Conservation (phyloP, 2,329 filamentous ascomycete genomes). For the Sclerotinia nivalis region DNA sequence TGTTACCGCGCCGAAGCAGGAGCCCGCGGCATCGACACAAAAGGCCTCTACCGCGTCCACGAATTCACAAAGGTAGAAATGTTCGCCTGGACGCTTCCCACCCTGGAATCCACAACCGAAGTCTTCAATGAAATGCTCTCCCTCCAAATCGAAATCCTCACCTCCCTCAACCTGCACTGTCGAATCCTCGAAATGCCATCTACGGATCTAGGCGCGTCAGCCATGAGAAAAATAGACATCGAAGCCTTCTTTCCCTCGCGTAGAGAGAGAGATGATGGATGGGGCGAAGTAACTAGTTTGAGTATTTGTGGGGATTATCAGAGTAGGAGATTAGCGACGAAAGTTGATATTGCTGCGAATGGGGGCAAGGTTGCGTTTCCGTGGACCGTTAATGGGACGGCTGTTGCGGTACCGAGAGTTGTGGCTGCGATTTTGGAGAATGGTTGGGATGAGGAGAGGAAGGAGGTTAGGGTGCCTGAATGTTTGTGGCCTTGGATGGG, state of each 20-base stretch:
- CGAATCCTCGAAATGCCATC: constrained; percentile 92
- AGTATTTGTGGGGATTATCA: constrained; percentile 97
- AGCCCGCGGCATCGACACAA: constrained; percentile 83
- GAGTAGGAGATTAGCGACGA: constrained; percentile 75
- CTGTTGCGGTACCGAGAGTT: constrained; percentile 85
- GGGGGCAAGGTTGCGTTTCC: constrained; percentile 68
- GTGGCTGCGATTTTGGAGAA: constrained; percentile 88
- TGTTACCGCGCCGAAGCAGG: constrained; percentile 96
- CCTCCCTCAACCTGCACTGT: constrained; percentile 75
- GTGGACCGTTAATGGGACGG: constrained; percentile 92
- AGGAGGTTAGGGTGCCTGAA: constrained; percentile 73
- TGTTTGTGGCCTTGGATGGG: constrained; percentile 84
- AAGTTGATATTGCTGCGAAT: constrained; percentile 56
- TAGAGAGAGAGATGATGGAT: constrained; percentile 64
- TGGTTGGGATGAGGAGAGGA: constrained; percentile 73
- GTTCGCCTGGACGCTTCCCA: constrained; percentile 83
- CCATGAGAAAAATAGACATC: constrained; percentile 85
- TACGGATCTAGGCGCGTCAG: constrained; percentile 84
- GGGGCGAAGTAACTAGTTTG: constrained; percentile 90
- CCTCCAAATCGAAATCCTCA: constrained; percentile 83
- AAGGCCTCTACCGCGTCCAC: constrained; percentile 93
- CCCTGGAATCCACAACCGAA: constrained; percentile 50
- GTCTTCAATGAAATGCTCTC: constrained; percentile 83
- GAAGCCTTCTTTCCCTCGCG: constrained; percentile 92
- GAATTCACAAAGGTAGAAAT: constrained; percentile 99